These are phyloP conservation scores for Allantophomopsis cytisporea DNA, from an alignment of 2,329 filamentous ascomycete genomes.

Conservation along the genomic window DNA sequence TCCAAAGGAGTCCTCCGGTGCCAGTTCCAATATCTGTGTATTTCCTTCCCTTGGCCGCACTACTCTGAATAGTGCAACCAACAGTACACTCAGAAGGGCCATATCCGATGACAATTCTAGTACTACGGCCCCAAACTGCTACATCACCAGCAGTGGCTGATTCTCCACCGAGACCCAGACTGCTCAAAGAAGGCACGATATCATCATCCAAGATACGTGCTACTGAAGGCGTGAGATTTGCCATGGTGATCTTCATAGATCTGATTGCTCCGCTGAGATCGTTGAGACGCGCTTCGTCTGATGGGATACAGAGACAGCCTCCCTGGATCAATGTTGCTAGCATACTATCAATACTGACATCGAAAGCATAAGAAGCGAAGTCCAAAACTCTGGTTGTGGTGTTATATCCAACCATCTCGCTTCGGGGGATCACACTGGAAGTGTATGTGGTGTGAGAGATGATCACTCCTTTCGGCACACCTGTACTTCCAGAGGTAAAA, in stretches of 20 bases:
- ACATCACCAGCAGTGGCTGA: slow-evolving; percentile 22
- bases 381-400: slow-evolving; percentile 3
- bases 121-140: slow-evolving; percentile 20
- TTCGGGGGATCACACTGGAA: not conserved
- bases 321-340: slow-evolving; percentile 1
- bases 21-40: slow-evolving; percentile 2
- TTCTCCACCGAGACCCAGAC: slow-evolving; percentile 15
- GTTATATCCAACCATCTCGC: not conserved
- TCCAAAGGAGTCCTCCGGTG: slow-evolving; percentile 18
- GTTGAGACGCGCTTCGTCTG: not conserved
- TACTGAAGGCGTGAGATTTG: slow-evolving; percentile 16
- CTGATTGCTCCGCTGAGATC: not conserved
- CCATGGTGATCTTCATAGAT: not conserved
- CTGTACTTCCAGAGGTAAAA: slow-evolving; percentile 32
- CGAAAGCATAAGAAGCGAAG: slow-evolving; percentile 4
- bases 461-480: slow-evolving; percentile 33
- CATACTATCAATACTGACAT: slow-evolving; percentile 1
- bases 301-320: not conserved
- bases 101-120: slow-evolving; percentile 25
- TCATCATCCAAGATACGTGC: slow-evolving; percentile 11
- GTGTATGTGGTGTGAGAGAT: not conserved
- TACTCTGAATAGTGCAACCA: slow-evolving; percentile 7
- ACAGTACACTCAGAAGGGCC: slow-evolving; percentile 19
- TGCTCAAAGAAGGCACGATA: slow-evolving; percentile 10
- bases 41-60: slow-evolving; percentile 2